These are phyloP conservation scores for Amaranthus hypochondriacus DNA, from an alignment of 148 eudicot genomes.

Conservation along the genomic window DNA sequence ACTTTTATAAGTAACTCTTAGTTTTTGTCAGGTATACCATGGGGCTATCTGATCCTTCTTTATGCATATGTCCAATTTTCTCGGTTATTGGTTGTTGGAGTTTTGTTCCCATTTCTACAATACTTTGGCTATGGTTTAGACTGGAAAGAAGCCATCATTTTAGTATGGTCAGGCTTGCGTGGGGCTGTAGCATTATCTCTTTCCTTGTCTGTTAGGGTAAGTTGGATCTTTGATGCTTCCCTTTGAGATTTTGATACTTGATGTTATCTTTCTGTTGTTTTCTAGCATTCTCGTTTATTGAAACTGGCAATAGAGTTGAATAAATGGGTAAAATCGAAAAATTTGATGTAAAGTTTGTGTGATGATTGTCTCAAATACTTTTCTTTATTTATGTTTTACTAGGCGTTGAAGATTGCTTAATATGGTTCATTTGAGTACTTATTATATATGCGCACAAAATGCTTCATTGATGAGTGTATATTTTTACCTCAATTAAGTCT, in stretches of 20 bases:
- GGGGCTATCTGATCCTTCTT: slow-evolving; percentile 89
- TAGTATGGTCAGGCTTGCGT: slow-evolving; percentile 85
- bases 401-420: no score
- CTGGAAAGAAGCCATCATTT: slow-evolving; percentile 89
- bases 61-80: slow-evolving; percentile 70
- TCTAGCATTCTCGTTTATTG: background rate
- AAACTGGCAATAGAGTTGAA: no score
- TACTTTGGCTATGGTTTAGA: slow-evolving; percentile 91
- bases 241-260: background rate
- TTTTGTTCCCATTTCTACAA: slow-evolving; percentile 62
- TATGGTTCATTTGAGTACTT: no score
- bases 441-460: no score
- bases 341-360: no score
- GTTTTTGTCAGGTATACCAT: slow-evolving; percentile 48
- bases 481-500: no score
- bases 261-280: background rate
- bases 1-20: background rate
- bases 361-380: no score
- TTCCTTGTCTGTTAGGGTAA: slow-evolving; percentile 87
- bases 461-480: no score
- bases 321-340: no score
- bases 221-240: slow-evolving; percentile 17
- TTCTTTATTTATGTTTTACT: no score
- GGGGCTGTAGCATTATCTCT: slow-evolving; percentile 95
- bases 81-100: slow-evolving; percentile 61